Percentiles rank a stretch among this genome's conserved stretches.
Conservation (phyloP, 2,329 filamentous ascomycete genomes). For the Monilinia fructicola region DNA sequence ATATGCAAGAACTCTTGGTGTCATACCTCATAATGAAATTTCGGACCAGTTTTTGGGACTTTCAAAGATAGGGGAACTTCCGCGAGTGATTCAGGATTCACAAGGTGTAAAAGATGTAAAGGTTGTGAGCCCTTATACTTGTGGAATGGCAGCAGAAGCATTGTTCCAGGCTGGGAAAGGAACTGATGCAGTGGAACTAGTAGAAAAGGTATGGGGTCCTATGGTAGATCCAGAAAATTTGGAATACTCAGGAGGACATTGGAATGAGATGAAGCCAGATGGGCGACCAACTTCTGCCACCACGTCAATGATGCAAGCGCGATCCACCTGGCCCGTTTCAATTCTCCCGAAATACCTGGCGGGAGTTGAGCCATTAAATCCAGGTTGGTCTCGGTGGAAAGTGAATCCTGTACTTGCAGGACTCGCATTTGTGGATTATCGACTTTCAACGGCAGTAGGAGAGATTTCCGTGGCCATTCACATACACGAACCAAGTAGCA, state of each 20-base stretch:
- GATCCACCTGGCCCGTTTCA: conserved; percentile 33
- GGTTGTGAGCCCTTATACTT: conserved; percentile 32
- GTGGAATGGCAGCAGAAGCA: conserved; percentile 31
- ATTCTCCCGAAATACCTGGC: conserved; percentile 32
- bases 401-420: conserved; percentile 32
- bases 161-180: conserved; percentile 26
- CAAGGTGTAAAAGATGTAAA: conserved; percentile 28
- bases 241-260: conserved; percentile 34
- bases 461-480: conserved; percentile 26
- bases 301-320: conserved; percentile 34
- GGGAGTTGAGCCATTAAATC: conserved; percentile 28
- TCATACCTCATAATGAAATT: conserved; percentile 24
- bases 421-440: conserved; percentile 26
- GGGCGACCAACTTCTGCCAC: conserved; percentile 27
- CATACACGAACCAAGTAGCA: conserved; percentile 24
- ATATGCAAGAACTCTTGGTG: conserved; percentile 28
- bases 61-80: conserved; percentile 22
- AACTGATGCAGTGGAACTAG: conserved; percentile 25
- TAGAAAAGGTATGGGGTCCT: conserved; percentile 31
- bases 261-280: conserved; percentile 32
- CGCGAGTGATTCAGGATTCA: conserved; percentile 28
- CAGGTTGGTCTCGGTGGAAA: conserved; percentile 28
- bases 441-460: conserved; percentile 25
- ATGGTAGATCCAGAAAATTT: conserved; percentile 30
- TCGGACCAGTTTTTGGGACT: conserved; percentile 20